Evolutionary conservation across 1,284 basidiomycete genomes (phyloP).

Genomic region (Microbotryum intermedium): DNA sequence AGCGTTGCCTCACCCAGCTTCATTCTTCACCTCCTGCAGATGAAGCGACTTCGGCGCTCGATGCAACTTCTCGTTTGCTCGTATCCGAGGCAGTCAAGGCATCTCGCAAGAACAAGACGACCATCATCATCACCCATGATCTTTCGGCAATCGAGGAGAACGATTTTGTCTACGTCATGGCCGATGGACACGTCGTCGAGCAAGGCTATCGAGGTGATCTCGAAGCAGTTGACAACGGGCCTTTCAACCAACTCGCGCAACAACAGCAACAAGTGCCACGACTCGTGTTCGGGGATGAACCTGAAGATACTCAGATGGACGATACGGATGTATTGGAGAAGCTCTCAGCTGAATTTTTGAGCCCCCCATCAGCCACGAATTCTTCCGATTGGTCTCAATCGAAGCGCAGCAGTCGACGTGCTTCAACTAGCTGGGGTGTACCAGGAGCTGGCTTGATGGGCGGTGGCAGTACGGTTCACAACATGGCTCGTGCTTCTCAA

Average conservation of each 20-base stretch:
- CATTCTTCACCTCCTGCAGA: slow-evolving; percentile 48
- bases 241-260: slow-evolving; percentile 38
- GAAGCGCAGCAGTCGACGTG: too few relatives aligned
- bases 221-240: slow-evolving; percentile 46
- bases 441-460: too few relatives aligned
- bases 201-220: slow-evolving; percentile 77
- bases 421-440: too few relatives aligned
- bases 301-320: slow-evolving; percentile 44
- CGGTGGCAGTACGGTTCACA: too few relatives aligned
- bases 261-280: slow-evolving; percentile 49
- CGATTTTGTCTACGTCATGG: slow-evolving; percentile 91
- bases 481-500: too few relatives aligned
- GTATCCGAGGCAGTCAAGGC: slow-evolving; percentile 80
- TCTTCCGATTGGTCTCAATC: too few relatives aligned
- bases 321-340: too few relatives aligned
- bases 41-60: slow-evolving; percentile 91
- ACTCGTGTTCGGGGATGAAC: slow-evolving; percentile 44
- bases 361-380: too few relatives aligned
- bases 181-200: slow-evolving; percentile 69
- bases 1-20: not conserved
- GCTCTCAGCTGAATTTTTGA: too few relatives aligned
- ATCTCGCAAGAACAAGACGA: slow-evolving; percentile 77
- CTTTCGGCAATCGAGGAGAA: slow-evolving; percentile 64
- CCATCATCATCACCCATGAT: slow-evolving; percentile 94
- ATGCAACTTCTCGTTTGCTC: slow-evolving; percentile 73